Evolutionary conservation across 305 asterid genomes (phyloP).

Genomic region (Fraxinus nigra): DNA sequence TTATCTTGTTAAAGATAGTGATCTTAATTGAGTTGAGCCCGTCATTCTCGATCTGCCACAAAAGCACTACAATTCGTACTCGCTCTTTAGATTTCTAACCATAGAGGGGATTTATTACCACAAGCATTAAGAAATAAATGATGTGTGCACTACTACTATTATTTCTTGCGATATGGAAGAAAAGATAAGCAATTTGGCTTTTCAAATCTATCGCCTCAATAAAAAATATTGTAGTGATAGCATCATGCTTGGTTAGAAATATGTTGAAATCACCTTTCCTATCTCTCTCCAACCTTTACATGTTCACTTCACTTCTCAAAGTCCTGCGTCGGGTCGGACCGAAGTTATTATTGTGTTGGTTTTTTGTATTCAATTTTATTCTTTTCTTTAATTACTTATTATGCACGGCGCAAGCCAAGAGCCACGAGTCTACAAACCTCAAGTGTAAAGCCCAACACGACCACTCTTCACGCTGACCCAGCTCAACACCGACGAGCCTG

Average conservation of each 20-base stretch:
- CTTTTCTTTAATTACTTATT: neutral
- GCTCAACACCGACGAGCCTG: neutral
- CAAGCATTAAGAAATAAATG: no score
- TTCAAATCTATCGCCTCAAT: neutral
- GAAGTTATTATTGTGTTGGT: neutral
- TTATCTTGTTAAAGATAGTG: neutral
- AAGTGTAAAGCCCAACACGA: neutral
- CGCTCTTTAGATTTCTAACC: neutral
- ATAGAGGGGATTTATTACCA: neutral
- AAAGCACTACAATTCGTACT: neutral
- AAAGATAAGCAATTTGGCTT: neutral
- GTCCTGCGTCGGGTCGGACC: neutral
- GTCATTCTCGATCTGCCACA: neutral
- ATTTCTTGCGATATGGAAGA: neutral
- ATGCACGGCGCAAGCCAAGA: neutral
- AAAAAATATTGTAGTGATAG: no score
- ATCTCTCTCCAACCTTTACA: neutral
- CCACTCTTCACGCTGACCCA: neutral
- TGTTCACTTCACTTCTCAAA: neutral
- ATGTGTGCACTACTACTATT: no score
- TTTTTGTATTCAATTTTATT: neutral
- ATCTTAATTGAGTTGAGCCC: neutral
- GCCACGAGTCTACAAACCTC: neutral
- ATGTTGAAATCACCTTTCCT: neutral
- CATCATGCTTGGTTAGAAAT: neutral